Conservation (phyloP, 208 protist species). For the Leishmania aethiopica region DNA sequence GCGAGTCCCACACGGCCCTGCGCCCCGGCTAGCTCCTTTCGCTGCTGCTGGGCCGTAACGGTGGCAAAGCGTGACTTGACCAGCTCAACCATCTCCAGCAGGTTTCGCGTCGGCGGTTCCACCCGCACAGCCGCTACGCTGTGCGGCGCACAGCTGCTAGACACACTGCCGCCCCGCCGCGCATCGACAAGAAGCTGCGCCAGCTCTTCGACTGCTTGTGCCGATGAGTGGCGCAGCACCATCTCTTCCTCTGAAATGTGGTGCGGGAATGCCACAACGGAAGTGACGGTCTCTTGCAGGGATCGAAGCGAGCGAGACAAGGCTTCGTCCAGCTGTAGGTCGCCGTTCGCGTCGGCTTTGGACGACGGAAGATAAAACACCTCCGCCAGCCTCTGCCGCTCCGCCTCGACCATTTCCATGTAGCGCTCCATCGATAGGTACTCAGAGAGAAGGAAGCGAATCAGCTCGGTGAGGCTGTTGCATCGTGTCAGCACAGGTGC, state of each 20-base stretch:
- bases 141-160: slow-evolving; percentile 8
- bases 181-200: slow-evolving; percentile 62
- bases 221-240: slow-evolving; percentile 23
- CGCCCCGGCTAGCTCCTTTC: slow-evolving; percentile 46
- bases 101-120: slow-evolving; percentile 54
- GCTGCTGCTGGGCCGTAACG: slow-evolving; percentile 56
- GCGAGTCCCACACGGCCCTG: slow-evolving; percentile 44
- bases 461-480: slow-evolving; percentile 12
- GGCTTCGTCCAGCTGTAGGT: slow-evolving; percentile 23
- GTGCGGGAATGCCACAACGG: slow-evolving; percentile 34
- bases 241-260: slow-evolving; percentile 36
- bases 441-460: slow-evolving; percentile 29
- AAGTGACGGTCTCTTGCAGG: slow-evolving; percentile 39
- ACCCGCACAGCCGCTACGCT: slow-evolving; percentile 35
- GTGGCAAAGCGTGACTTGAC: slow-evolving; percentile 56
- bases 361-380: slow-evolving; percentile 15
- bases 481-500: slow-evolving; percentile 21
- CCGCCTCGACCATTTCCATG: slow-evolving; percentile 29
- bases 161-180: slow-evolving; percentile 1
- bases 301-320: slow-evolving; percentile 16
- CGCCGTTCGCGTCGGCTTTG: neutral
- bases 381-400: slow-evolving; percentile 14
- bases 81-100: slow-evolving; percentile 71
- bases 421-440: slow-evolving; percentile 39
- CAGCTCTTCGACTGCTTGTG: slow-evolving; percentile 58